These are phyloP conservation scores for Pyrrhoderma lamaoense DNA, from an alignment of 1,284 basidiomycete species.

Conservation along the genomic window DNA sequence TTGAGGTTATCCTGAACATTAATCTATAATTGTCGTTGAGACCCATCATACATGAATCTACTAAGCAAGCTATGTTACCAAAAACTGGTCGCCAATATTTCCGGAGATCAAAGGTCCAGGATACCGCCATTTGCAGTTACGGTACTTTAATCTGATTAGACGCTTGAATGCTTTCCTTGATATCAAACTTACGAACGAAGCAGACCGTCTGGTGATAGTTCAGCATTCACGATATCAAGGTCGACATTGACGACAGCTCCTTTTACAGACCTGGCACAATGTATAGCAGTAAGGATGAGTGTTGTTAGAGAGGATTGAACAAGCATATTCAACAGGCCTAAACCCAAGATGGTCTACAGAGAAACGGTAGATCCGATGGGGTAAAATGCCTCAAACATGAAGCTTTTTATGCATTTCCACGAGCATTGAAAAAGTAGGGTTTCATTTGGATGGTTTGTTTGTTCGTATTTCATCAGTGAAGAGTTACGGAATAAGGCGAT, in stretches of 20 bases:
- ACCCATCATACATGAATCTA: neutral
- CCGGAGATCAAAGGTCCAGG: constrained; percentile 28
- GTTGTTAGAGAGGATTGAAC: neutral
- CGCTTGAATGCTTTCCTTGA: neutral
- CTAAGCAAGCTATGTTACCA: constrained; percentile 14
- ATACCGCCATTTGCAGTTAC: constrained; percentile 23
- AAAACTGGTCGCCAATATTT: constrained; percentile 26
- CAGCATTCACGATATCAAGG: constrained; percentile 10
- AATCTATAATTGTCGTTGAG: constrained; percentile 11
- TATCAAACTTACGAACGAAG: constrained; percentile 8
- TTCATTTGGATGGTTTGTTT: no score
- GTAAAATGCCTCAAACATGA: no score
- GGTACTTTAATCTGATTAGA: constrained; percentile 7
- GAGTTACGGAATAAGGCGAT: no score
- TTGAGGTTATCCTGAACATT: constrained; percentile 22
- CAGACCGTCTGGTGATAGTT: constrained; percentile 15
- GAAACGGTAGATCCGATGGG: no score
- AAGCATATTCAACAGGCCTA: neutral
- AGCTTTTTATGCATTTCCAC: no score
- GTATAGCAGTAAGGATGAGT: constrained; percentile 3
- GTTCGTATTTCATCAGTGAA: no score
- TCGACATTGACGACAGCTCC: constrained; percentile 9
- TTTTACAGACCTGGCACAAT: neutral
- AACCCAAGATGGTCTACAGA: neutral
- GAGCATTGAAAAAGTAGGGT: no score